Percentiles rank a stretch among this genome's conserved stretches.
Conservation (phyloP, 2,329 filamentous ascomycete genomes). For the Neodidymelliopsis sp. region DNA sequence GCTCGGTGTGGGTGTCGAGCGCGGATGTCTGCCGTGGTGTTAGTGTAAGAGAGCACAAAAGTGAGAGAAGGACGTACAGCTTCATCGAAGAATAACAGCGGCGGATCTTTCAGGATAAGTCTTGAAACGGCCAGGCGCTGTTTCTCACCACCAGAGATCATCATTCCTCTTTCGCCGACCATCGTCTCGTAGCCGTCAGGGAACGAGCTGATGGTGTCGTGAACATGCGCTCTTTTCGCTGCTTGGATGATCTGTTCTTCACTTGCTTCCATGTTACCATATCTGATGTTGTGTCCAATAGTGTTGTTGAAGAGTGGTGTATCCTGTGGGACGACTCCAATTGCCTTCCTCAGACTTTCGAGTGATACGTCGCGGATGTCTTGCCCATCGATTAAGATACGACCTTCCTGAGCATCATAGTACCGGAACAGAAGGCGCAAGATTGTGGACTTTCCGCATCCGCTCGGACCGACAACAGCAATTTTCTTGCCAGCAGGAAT, state of each 20-base stretch:
- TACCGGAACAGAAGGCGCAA: slow-evolving; percentile 90
- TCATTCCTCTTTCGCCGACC: slow-evolving; percentile 92
- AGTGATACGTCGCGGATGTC: slow-evolving; percentile 84
- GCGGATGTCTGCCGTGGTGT: slow-evolving; percentile 71
- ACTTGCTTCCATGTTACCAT: slow-evolving; percentile 81
- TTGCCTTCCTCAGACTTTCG: slow-evolving; percentile 81
- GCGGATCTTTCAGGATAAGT: slow-evolving; percentile 86
- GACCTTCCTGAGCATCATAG: slow-evolving; percentile 86
- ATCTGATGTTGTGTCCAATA: slow-evolving; percentile 93
- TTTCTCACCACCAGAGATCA: slow-evolving; percentile 96
- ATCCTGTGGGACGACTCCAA: slow-evolving; percentile 96
- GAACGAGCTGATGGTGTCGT: slow-evolving; percentile 75
- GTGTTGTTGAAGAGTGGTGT: slow-evolving; percentile 97
- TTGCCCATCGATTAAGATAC: slow-evolving; percentile 91
- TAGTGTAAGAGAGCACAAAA: neutral
- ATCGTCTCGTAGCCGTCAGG: slow-evolving; percentile 90
- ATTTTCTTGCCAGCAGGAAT: slow-evolving; percentile 97
- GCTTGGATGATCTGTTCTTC: slow-evolving; percentile 77
- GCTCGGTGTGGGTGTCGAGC: slow-evolving; percentile 91
- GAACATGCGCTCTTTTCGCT: slow-evolving; percentile 82
- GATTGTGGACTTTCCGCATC: slow-evolving; percentile 95
- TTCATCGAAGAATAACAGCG: slow-evolving; percentile 92
- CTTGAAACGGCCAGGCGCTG: slow-evolving; percentile 86
- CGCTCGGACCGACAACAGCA: slow-evolving; percentile 91
- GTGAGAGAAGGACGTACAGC: slow-evolving; percentile 62